phyloP scores from a whole-genome alignment of 306 rosid species.

The Cajanus cajan region DNA sequence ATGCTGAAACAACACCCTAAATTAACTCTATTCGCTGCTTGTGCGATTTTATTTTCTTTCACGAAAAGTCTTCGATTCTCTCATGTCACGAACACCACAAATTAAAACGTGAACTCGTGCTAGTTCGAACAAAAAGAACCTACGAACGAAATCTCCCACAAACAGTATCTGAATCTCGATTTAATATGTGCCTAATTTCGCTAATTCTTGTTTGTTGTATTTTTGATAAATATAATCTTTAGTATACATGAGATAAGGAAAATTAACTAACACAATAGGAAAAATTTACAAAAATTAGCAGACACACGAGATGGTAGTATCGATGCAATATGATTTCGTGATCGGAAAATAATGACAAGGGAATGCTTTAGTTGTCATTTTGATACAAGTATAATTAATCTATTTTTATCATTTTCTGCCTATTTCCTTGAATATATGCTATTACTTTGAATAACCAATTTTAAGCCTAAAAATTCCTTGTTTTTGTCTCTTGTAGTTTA shows the following conservation, averaged over 20 bases:
- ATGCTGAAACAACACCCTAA: too few relatives aligned
- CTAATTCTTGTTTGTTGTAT: neutral
- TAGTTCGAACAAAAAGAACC: too few relatives aligned
- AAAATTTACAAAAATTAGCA: neutral
- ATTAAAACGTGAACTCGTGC: too few relatives aligned
- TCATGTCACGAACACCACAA: too few relatives aligned
- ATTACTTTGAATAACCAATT: neutral
- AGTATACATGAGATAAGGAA: neutral
- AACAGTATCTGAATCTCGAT: neutral
- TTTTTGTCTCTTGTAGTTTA: too few relatives aligned
- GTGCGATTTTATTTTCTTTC: too few relatives aligned
- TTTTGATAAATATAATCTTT: neutral
- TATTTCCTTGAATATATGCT: neutral
- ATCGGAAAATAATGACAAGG: slow-evolving; percentile 7
- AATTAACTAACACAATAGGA: neutral
- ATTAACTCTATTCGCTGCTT: too few relatives aligned
- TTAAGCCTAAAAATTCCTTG: slow-evolving; percentile 6
- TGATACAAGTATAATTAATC: neutral
- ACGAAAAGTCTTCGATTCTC: too few relatives aligned
- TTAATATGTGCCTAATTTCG: neutral
- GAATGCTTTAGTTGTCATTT: slow-evolving; percentile 21
- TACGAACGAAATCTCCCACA: too few relatives aligned
- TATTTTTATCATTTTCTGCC: neutral
- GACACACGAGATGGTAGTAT: neutral
- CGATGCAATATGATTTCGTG: neutral